A percentile compares a stretch with the other conserved stretches of the same genome.
Evolutionary conservation across 2,329 filamentous ascomycete species (phyloP).

Genomic region (Xylariales sp.): DNA sequence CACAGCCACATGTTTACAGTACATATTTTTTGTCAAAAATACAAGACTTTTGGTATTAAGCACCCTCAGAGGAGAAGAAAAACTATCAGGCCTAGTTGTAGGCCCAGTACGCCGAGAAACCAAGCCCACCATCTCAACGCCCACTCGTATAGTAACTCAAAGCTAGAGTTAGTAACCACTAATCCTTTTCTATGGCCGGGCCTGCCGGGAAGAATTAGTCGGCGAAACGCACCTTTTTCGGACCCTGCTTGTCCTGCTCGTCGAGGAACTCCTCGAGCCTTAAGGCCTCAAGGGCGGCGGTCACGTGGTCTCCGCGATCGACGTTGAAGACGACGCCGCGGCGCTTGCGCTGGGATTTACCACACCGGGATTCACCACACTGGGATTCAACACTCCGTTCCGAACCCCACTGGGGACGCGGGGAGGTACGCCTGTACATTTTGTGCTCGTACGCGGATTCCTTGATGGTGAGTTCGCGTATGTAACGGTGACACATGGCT

Average conservation of each 20-base stretch:
- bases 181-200: no score
- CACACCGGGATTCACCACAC: no score
- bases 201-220: background rate
- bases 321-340: background rate
- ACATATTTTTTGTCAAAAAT: no score
- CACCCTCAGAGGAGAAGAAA: no score
- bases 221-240: constrained; percentile 11
- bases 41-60: no score
- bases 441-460: background rate
- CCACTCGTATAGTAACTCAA: no score
- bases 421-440: constrained; percentile 9
- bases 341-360: background rate
- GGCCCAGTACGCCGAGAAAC: no score
- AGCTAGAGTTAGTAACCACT: no score
- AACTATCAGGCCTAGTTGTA: no score
- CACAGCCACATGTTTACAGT: no score
- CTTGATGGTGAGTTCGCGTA: background rate
- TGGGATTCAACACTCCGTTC: background rate
- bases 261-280: constrained; percentile 18
- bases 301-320: constrained; percentile 20
- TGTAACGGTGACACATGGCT: background rate
- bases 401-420: no score
- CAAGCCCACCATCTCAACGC: no score
- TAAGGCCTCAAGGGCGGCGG: constrained; percentile 20
- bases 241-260: background rate